Conservation (phyloP, 2,329 filamentous ascomycete genomes). For the Rutstroemia sydowiana region DNA sequence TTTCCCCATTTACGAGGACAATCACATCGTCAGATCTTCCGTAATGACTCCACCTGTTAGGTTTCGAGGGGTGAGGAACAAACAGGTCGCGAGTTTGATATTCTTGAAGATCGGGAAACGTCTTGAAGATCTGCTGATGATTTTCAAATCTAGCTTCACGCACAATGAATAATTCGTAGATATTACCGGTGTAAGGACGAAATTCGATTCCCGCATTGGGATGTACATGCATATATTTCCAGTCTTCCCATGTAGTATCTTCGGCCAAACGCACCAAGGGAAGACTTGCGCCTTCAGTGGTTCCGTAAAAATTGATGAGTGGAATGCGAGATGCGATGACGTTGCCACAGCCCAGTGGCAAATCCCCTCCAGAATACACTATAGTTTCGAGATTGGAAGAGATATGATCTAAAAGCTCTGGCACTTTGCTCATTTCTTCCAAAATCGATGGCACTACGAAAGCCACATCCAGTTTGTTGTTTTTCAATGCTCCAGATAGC, state of each 20-base stretch:
- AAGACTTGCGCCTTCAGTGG: background rate
- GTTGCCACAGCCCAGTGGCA: background rate
- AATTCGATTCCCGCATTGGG: background rate
- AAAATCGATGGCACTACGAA: background rate
- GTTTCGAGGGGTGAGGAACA: background rate
- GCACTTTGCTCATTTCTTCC: slow-evolving; percentile 1
- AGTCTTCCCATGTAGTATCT: background rate
- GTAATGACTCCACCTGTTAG: background rate
- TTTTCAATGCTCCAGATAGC: background rate
- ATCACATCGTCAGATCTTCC: background rate
- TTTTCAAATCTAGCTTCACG: background rate
- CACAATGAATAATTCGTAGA: slow-evolving; percentile 24
- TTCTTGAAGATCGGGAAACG: slow-evolving; percentile 2
- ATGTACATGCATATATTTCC: background rate
- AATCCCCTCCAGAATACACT: slow-evolving; percentile 1
- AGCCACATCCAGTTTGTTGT: background rate
- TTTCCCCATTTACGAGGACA: background rate
- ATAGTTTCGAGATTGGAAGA: background rate
- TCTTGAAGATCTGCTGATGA: background rate
- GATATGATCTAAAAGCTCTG: background rate
- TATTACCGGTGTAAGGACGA: background rate
- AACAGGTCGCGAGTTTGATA: background rate
- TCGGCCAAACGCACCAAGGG: background rate
- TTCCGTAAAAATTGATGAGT: background rate
- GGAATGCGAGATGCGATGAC: background rate